Percentiles rank a stretch among this genome's conserved stretches.
Evolutionary conservation across 2,329 filamentous ascomycete species (phyloP).

Genomic region (Exophiala sp.): DNA sequence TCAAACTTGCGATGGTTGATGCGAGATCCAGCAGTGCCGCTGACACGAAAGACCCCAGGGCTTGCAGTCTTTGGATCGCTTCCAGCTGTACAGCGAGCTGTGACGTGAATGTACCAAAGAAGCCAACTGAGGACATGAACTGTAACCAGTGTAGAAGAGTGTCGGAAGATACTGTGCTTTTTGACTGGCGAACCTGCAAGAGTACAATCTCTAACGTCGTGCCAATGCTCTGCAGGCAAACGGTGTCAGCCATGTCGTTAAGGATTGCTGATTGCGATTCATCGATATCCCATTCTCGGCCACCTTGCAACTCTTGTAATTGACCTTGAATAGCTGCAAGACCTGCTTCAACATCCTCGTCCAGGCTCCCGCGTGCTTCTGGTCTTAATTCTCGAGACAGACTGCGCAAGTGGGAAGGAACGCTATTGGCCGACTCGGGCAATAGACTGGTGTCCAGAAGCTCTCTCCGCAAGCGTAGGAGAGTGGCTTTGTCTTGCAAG

Average conservation of each 20-base stretch:
- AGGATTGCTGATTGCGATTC: conserved; percentile 1
- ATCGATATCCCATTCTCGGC: conserved; percentile 28
- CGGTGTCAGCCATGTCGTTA: conserved; percentile 11
- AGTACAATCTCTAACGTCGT: conserved; percentile 17
- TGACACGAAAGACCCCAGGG: conserved; percentile 10
- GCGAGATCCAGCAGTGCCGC: conserved; percentile 18
- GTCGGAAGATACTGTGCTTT: conserved; percentile 41
- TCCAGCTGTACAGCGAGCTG: conserved; percentile 11
- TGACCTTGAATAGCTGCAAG: conserved; percentile 36
- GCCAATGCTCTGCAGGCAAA: conserved; percentile 13
- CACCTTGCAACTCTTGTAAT: conserved; percentile 33
- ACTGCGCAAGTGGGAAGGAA: not conserved
- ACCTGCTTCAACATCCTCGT: conserved; percentile 25
- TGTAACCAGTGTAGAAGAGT: conserved; percentile 69
- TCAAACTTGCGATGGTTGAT: conserved; percentile 15
- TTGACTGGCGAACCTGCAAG: conserved; percentile 7
- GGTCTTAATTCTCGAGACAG: not conserved
- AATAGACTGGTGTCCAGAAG: conserved; percentile 12
- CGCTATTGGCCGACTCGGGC: not conserved
- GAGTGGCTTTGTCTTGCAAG: conserved; percentile 40
- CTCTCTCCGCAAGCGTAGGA: conserved; percentile 16
- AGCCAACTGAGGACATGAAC: conserved; percentile 54
- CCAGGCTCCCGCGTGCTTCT: not conserved
- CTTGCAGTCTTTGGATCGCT: conserved; percentile 18
- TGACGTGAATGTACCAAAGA: conserved; percentile 20